Evolutionary conservation across 1,284 basidiomycete genomes (phyloP).

Genomic region (Naganishia albida): DNA sequence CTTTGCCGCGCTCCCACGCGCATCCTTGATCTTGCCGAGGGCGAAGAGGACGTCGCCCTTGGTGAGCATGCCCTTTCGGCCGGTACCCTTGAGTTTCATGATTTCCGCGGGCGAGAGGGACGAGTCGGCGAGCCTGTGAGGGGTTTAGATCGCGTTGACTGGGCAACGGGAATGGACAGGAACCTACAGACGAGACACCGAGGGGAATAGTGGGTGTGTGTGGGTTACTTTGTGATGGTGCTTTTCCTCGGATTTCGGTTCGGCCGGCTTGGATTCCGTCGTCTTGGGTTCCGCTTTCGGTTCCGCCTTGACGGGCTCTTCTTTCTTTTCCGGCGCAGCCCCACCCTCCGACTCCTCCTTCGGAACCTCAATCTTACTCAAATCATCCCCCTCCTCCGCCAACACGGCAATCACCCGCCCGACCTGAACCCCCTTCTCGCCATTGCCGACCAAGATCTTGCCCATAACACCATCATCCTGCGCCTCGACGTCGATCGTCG

Average conservation of each 20-base stretch:
- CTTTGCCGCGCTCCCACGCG: slow-evolving; percentile 74
- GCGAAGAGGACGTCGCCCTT: slow-evolving; percentile 84
- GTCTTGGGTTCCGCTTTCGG: slow-evolving; percentile 26
- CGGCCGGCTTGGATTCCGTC: background rate
- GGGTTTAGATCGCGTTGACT: slow-evolving; percentile 10
- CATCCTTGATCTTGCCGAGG: slow-evolving; percentile 65
- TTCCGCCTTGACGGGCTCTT: slow-evolving; percentile 23
- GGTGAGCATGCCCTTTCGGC: slow-evolving; percentile 82
- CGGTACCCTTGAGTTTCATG: slow-evolving; percentile 63
- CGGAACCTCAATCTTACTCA: slow-evolving; percentile 74
- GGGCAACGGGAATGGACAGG: background rate
- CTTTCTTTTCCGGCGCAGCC: slow-evolving; percentile 18
- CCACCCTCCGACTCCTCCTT: slow-evolving; percentile 26
- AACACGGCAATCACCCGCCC: slow-evolving; percentile 87
- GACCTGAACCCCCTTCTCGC: slow-evolving; percentile 63
- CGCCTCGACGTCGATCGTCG: slow-evolving; percentile 98
- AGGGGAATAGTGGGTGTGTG: slow-evolving; percentile 48
- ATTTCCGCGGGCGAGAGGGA: slow-evolving; percentile 52
- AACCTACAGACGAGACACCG: slow-evolving; percentile 51
- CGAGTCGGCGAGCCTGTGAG: slow-evolving; percentile 48
- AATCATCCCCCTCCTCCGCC: slow-evolving; percentile 95
- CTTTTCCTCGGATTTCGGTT: slow-evolving; percentile 5
- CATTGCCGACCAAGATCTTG: slow-evolving; percentile 73
- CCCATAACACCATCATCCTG: slow-evolving; percentile 93
- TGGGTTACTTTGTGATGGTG: slow-evolving; percentile 40